A percentile compares a stretch with the other conserved stretches of the same genome.
phyloP scores from a whole-genome alignment of 2,329 filamentous ascomycete genomes.

The Trichophaea hybrida region DNA sequence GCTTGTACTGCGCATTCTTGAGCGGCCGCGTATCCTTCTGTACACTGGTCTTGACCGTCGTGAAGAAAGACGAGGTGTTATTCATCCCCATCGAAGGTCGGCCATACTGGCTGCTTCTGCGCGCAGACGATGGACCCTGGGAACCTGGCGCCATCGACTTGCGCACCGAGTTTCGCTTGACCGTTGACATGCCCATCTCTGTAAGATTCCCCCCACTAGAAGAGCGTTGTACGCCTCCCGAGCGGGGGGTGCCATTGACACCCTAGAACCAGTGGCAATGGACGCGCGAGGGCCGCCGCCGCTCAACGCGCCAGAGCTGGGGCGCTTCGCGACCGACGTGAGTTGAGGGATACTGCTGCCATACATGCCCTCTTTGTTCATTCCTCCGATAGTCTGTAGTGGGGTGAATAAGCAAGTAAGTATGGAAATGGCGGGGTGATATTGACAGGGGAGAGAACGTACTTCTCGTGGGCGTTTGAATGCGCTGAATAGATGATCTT shows the following conservation, averaged over 20 bases:
- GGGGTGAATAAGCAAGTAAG: neutral
- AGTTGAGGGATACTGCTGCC: constrained; percentile 75
- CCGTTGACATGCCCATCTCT: constrained; percentile 49
- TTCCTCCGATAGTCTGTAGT: neutral
- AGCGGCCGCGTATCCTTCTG: constrained; percentile 77
- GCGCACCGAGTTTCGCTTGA: constrained; percentile 60
- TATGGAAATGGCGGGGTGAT: neutral
- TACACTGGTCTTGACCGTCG: constrained; percentile 60
- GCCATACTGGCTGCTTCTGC: constrained; percentile 72
- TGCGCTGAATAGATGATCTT: constrained; percentile 26
- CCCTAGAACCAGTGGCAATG: constrained; percentile 48
- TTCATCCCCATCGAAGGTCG: constrained; percentile 49
- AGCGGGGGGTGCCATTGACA: constrained; percentile 20
- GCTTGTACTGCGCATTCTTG: constrained; percentile 64
- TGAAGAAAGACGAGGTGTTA: constrained; percentile 79
- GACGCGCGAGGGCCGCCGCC: constrained; percentile 26
- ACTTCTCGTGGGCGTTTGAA: constrained; percentile 28
- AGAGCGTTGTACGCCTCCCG: constrained; percentile 10
- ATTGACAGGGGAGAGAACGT: constrained; percentile 1
- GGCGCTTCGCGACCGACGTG: constrained; percentile 84
- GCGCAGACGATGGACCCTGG: constrained; percentile 40
- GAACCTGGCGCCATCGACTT: constrained; percentile 55
- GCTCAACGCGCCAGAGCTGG: constrained; percentile 50
- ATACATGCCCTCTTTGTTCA: constrained; percentile 31
- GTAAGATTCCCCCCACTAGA: constrained; percentile 2